These are phyloP conservation scores for Ceratocystis lukuohia DNA, from an alignment of 2,329 filamentous ascomycete genomes.

Conservation along the genomic window DNA sequence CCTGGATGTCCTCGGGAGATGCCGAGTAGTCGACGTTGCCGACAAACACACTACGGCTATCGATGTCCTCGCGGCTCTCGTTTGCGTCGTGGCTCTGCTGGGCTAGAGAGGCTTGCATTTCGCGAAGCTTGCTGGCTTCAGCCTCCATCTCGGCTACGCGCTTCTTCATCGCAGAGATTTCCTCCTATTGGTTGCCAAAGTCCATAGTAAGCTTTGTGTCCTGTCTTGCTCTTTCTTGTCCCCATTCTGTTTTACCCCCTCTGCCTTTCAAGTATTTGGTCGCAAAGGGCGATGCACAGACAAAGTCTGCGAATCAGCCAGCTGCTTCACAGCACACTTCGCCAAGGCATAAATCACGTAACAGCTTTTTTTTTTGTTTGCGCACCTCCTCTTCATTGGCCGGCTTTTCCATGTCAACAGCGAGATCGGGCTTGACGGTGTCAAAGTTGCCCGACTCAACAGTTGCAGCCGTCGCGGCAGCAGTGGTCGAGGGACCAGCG, in stretches of 20 bases:
- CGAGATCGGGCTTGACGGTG: constrained; percentile 1
- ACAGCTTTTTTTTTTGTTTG: constrained; percentile 7
- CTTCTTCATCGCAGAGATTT: constrained; percentile 77
- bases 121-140: constrained; percentile 70
- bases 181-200: constrained; percentile 39
- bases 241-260: background rate
- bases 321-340: background rate
- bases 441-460: background rate
- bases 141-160: constrained; percentile 83
- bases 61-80: constrained; percentile 91
- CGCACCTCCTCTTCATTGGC: constrained; percentile 17
- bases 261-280: background rate
- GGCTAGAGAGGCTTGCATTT: constrained; percentile 78
- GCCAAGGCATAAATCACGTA: background rate
- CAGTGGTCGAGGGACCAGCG: background rate
- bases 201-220: constrained; percentile 13
- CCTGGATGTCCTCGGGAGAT: constrained; percentile 94
- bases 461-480: background rate
- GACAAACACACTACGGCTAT: constrained; percentile 91
- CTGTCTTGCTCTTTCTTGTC: background rate
- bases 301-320: background rate
- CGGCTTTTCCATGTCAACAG: background rate
- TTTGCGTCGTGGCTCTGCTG: constrained; percentile 69
- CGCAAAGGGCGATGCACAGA: background rate
- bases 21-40: constrained; percentile 97